These are phyloP conservation scores for Pogostemon cablin DNA, from an alignment of 257 asterid species.

Conservation along the genomic window DNA sequence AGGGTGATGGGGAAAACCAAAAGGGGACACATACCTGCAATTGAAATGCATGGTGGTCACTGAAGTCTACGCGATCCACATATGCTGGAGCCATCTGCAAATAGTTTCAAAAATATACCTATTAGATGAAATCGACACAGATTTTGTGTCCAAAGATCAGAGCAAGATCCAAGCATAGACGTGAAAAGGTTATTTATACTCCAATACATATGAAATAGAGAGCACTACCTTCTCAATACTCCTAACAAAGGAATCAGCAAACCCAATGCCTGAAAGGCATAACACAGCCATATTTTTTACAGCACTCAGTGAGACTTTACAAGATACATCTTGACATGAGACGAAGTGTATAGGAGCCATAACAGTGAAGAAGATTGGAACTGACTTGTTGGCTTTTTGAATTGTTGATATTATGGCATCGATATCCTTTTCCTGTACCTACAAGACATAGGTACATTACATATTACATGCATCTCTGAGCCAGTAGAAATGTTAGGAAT, in stretches of 20 bases:
- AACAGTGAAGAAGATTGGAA: conserved; percentile 63
- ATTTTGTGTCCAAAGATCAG: background rate
- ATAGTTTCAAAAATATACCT: conserved; percentile 22
- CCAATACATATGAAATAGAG: background rate
- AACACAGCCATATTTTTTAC: conserved; percentile 47
- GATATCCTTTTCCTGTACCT: conserved; percentile 55
- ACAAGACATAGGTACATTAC: conserved; percentile 30
- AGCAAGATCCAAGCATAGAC: background rate
- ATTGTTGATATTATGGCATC: conserved; percentile 58
- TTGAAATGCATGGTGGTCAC: conserved; percentile 79
- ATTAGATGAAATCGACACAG: background rate
- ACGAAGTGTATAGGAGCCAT: conserved; percentile 74
- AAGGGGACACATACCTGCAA: conserved; percentile 47
- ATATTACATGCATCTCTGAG: background rate
- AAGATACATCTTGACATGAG: conserved; percentile 47
- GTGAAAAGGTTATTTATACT: conserved; percentile 4
- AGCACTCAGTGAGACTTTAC: conserved; percentile 46
- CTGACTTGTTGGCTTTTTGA: conserved; percentile 39
- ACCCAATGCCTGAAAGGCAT: conserved; percentile 88
- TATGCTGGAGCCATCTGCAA: conserved; percentile 79
- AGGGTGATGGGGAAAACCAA: background rate
- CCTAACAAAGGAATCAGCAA: conserved; percentile 72
- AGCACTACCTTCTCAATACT: conserved; percentile 67
- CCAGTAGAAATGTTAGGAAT: background rate
- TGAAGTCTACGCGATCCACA: conserved; percentile 81